Percentiles rank a stretch among this genome's conserved stretches.
These are phyloP conservation scores for Colletotrichum paranaense DNA, from an alignment of 2,329 filamentous ascomycete species.

Conservation along the genomic window DNA sequence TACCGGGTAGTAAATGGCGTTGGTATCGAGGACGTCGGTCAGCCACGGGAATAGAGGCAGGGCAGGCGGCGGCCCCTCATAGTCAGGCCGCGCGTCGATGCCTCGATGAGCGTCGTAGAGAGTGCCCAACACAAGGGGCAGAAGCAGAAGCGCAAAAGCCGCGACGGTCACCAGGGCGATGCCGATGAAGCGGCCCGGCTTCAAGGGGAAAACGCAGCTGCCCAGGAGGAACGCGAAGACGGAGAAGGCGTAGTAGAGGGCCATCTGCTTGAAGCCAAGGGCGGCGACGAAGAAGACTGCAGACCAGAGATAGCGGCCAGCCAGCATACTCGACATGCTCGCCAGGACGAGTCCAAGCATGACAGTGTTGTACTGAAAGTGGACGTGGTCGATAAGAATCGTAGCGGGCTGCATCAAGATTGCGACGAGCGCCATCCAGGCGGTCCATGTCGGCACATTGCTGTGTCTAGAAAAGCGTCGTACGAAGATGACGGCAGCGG, in stretches of 20 bases:
- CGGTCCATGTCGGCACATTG: constrained; percentile 83
- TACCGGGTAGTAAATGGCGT: constrained; percentile 78
- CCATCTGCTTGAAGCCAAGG: constrained; percentile 99
- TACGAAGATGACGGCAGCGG: constrained; percentile 86
- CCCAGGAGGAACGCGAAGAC: constrained; percentile 94
- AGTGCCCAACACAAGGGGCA: constrained; percentile 80
- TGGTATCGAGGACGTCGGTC: constrained; percentile 67
- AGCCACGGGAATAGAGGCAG: constrained; percentile 72
- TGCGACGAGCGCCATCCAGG: constrained; percentile 86
- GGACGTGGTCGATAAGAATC: constrained; percentile 93
- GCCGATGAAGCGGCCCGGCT: constrained; percentile 74
- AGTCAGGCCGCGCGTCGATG: constrained; percentile 66
- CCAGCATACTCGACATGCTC: constrained; percentile 88
- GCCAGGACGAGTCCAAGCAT: constrained; percentile 94
- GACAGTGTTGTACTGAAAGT: constrained; percentile 98
- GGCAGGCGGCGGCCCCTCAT: constrained; percentile 69
- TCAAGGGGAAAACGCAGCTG: constrained; percentile 83
- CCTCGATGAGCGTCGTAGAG: constrained; percentile 75
- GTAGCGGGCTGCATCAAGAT: constrained; percentile 92
- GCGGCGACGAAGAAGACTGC: constrained; percentile 94
- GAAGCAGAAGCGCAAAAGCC: constrained; percentile 80
- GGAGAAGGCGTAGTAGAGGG: constrained; percentile 93
- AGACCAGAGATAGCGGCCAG: constrained; percentile 86
- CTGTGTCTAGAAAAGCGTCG: constrained; percentile 82
- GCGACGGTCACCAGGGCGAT: constrained; percentile 79